Percentiles rank a stretch among this genome's conserved stretches.
Evolutionary conservation across 768 basidiomycete genomes (phyloP).

Genomic region (Boletus pseudopeckii): DNA sequence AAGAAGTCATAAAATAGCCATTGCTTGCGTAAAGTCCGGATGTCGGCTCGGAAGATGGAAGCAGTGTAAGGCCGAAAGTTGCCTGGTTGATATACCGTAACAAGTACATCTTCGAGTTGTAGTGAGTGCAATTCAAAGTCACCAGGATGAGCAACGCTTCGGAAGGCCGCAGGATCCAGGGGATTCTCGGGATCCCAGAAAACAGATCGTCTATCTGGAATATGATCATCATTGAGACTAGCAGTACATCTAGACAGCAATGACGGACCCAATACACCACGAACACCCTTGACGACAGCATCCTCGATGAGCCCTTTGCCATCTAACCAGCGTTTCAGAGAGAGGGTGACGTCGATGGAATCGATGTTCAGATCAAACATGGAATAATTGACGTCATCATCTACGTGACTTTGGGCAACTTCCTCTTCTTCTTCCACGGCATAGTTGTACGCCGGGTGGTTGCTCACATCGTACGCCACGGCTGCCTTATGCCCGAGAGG

Average conservation of each 20-base stretch:
- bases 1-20: slow-evolving; percentile 97
- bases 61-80: slow-evolving; percentile 89
- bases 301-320: slow-evolving; percentile 91
- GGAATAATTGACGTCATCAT: slow-evolving; percentile 71
- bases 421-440: slow-evolving; percentile 60
- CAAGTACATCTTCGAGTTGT: slow-evolving; percentile 86
- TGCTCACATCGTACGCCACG: slow-evolving; percentile 72
- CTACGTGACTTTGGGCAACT: slow-evolving; percentile 25
- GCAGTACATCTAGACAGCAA: background rate
- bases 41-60: slow-evolving; percentile 90
- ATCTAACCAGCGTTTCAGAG: slow-evolving; percentile 88
- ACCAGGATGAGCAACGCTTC: slow-evolving; percentile 68
- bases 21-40: slow-evolving; percentile 79
- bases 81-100: slow-evolving; percentile 93
- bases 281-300: slow-evolving; percentile 89
- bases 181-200: slow-evolving; percentile 82
- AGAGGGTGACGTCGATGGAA: slow-evolving; percentile 92
- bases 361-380: slow-evolving; percentile 94
- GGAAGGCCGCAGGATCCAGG: slow-evolving; percentile 75
- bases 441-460: slow-evolving; percentile 68
- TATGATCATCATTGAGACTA: background rate
- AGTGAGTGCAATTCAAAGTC: slow-evolving; percentile 92
- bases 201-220: slow-evolving; percentile 79
- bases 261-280: slow-evolving; percentile 81
- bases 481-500: slow-evolving; percentile 52